These are phyloP conservation scores for Fragilaria crotonensis DNA, from an alignment of 108 stramenopile species.

Conservation along the genomic window DNA sequence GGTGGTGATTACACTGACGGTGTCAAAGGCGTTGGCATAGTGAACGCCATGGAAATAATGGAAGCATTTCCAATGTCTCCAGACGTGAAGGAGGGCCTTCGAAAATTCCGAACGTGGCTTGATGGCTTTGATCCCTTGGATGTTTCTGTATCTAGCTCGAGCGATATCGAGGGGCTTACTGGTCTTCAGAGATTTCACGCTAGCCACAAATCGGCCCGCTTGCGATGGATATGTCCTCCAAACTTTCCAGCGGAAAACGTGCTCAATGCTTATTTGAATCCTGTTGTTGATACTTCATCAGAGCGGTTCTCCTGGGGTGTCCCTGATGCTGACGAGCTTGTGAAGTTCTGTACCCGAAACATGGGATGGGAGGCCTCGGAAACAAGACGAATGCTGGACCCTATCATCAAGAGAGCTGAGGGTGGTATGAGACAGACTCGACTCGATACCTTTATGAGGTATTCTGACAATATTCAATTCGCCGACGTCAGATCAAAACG, in stretches of 20 bases:
- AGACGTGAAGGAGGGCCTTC: slow-evolving; percentile 50
- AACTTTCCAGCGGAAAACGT: slow-evolving; percentile 76
- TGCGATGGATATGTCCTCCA: slow-evolving; percentile 73
- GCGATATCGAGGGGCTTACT: background rate
- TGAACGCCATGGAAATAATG: slow-evolving; percentile 97
- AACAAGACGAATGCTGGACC: slow-evolving; percentile 58
- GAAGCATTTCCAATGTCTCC: slow-evolving; percentile 67
- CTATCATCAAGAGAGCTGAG: slow-evolving; percentile 62
- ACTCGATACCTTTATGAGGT: slow-evolving; percentile 88
- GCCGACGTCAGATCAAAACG: slow-evolving; percentile 69
- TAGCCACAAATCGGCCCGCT: slow-evolving; percentile 65
- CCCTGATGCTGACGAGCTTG: slow-evolving; percentile 68
- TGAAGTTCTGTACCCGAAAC: slow-evolving; percentile 54
- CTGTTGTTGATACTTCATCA: slow-evolving; percentile 69
- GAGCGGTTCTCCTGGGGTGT: slow-evolving; percentile 77
- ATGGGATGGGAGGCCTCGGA: slow-evolving; percentile 80
- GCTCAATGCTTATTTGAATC: slow-evolving; percentile 72
- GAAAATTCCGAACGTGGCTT: slow-evolving; percentile 77
- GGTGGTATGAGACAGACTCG: slow-evolving; percentile 63
- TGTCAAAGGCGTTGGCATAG: slow-evolving; percentile 96
- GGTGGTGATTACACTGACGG: slow-evolving; percentile 98
- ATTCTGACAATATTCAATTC: slow-evolving; percentile 89
- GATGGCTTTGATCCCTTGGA: slow-evolving; percentile 61
- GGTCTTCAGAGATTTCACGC: slow-evolving; percentile 9
- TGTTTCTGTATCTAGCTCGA: background rate